A percentile compares a stretch with the other conserved stretches of the same genome.
phyloP scores from a whole-genome alignment of 345 rosid genomes.

The Chamaenerion angustifolium region DNA sequence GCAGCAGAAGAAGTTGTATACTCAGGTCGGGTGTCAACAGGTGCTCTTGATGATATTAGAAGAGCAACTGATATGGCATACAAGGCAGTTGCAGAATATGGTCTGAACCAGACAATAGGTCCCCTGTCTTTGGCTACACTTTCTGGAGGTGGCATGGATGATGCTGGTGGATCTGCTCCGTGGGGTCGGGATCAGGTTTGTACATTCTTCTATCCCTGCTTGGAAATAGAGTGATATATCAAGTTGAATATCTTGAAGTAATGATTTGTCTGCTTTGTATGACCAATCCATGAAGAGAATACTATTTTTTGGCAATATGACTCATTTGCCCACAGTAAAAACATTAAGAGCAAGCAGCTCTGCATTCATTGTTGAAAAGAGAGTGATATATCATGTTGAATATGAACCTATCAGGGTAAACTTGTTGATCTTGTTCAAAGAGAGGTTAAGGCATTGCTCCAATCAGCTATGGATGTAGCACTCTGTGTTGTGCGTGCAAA shows the following conservation, averaged over 20 bases:
- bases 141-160: conserved; percentile 85
- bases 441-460: conserved; percentile 70
- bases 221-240: too few species aligned
- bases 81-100: conserved; percentile 96
- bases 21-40: conserved; percentile 86
- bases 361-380: too few species aligned
- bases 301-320: too few species aligned
- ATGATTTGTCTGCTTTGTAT: too few species aligned
- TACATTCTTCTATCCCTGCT: too few species aligned
- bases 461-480: conserved; percentile 67
- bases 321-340: too few species aligned
- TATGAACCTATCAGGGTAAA: conserved; percentile 41
- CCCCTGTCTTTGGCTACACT: conserved; percentile 81
- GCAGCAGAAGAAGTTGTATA: conserved; percentile 94
- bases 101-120: conserved; percentile 79
- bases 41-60: conserved; percentile 95
- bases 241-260: too few species aligned
- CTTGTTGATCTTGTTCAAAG: conserved; percentile 89
- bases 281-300: too few species aligned
- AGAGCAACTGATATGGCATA: conserved; percentile 96
- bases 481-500: conserved; percentile 73
- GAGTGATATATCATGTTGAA: too few species aligned
- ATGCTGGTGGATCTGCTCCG: conserved; percentile 46
- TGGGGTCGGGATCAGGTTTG: conserved; percentile 96
- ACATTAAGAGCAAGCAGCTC: too few species aligned